phyloP scores from a whole-genome alignment of 1,284 basidiomycete species.

The Apiotrichum laibachii region DNA sequence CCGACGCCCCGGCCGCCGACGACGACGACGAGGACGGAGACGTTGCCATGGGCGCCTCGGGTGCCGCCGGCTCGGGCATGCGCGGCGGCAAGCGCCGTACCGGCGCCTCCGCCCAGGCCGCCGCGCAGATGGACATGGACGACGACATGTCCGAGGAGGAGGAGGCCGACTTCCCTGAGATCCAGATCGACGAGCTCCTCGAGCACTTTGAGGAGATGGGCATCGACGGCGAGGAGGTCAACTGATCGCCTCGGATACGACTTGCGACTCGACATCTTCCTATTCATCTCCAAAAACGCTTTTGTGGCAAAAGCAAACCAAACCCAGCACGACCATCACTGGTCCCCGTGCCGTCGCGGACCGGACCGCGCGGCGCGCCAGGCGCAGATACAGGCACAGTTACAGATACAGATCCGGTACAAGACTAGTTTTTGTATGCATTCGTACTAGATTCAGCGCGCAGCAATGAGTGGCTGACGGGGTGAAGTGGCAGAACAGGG shows the following conservation, averaged over 20 bases:
- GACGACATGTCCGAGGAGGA: conserved; percentile 63
- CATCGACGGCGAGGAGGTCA: conserved; percentile 30
- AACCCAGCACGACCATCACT: too few species aligned
- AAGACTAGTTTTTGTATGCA: not conserved
- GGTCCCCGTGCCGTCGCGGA: not conserved
- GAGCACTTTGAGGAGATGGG: conserved; percentile 76
- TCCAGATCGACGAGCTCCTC: conserved; percentile 80
- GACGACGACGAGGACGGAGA: conserved; percentile 47
- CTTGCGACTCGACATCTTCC: too few species aligned
- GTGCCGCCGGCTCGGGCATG: conserved; percentile 53
- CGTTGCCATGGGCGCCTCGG: conserved; percentile 50
- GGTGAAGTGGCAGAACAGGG: too few species aligned
- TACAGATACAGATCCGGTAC: not conserved
- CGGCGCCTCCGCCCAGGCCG: conserved; percentile 33
- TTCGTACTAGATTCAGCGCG: not conserved
- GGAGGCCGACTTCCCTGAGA: conserved; percentile 88
- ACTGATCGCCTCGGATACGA: not conserved
- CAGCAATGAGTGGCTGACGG: too few species aligned
- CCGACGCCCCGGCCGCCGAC: conserved; percentile 39
- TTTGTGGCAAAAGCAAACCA: too few species aligned
- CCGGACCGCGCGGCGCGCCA: not conserved
- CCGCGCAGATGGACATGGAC: conserved; percentile 66
- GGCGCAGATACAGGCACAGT: not conserved
- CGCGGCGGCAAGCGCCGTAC: conserved; percentile 57
- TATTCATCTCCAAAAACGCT: too few species aligned